These are phyloP conservation scores for Ramaria sp. DNA, from an alignment of 768 basidiomycete genomes.

Conservation along the genomic window DNA sequence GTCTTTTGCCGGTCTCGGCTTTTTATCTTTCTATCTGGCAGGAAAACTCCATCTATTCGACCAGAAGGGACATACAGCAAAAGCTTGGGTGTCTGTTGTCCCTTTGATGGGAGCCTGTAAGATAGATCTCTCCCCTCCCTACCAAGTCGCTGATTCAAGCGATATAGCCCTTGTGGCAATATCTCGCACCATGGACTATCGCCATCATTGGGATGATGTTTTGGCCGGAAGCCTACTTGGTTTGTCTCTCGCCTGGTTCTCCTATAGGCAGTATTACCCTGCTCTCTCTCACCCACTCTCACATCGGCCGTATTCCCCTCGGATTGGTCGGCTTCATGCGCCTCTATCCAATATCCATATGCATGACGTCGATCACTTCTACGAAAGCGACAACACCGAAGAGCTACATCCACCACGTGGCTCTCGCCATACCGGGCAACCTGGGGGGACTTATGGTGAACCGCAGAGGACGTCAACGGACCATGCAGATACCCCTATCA, in stretches of 20 bases:
- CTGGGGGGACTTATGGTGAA: not conserved
- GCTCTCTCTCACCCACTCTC: conserved; percentile 49
- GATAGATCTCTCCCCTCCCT: not conserved
- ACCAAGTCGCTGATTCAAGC: not conserved
- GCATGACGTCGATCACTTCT: conserved; percentile 5
- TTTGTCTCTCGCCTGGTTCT: conserved; percentile 54
- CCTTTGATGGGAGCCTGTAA: conserved; percentile 14
- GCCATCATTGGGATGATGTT: conserved; percentile 91
- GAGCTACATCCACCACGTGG: not conserved
- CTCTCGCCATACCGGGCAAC: not conserved
- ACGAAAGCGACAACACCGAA: conserved; percentile 9
- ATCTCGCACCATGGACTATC: conserved; percentile 84
- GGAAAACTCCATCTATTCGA: conserved; percentile 93
- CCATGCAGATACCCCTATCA: not conserved
- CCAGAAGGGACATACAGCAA: conserved; percentile 56
- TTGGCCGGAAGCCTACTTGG: conserved; percentile 72
- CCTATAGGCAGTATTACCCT: conserved; percentile 80
- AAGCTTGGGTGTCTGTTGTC: not conserved
- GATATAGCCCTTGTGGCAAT: conserved; percentile 59
- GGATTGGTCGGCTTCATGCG: conserved; percentile 33
- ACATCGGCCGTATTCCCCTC: conserved; percentile 65
- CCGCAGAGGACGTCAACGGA: not conserved
- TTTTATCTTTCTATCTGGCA: conserved; percentile 78
- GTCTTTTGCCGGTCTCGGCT: conserved; percentile 88
- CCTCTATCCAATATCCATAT: conserved; percentile 12